These are phyloP conservation scores for Aspergillus ochraceus DNA, from an alignment of 2,329 filamentous ascomycete species.

Conservation along the genomic window DNA sequence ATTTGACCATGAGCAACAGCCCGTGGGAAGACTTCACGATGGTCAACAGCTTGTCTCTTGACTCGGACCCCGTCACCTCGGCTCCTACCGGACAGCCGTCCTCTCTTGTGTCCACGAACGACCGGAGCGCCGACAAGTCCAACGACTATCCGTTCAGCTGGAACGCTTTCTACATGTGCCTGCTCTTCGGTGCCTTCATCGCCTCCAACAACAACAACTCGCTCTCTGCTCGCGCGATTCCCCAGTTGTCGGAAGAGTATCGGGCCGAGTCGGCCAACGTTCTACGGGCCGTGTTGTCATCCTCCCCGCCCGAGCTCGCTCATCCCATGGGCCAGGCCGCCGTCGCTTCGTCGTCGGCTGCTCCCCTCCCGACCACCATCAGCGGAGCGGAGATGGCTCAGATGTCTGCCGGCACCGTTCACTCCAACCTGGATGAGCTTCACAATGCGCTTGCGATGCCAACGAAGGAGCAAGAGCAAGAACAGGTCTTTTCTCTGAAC, in stretches of 20 bases:
- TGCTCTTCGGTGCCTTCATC: constrained; percentile 94
- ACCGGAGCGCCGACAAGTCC: constrained; percentile 41
- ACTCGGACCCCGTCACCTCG: constrained; percentile 39
- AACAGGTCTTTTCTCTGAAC: constrained; percentile 84
- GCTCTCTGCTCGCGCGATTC: constrained; percentile 57
- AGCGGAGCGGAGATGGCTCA: constrained; percentile 41
- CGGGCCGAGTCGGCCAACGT: constrained; percentile 50
- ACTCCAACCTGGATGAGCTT: constrained; percentile 60
- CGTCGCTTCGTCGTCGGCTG: constrained; percentile 24
- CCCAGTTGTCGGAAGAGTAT: constrained; percentile 48
- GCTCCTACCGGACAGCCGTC: constrained; percentile 18
- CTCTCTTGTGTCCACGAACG: constrained; percentile 42
- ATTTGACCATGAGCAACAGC: constrained; percentile 72
- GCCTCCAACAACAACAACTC: constrained; percentile 80
- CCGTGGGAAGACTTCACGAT: constrained; percentile 82
- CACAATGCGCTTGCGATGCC: constrained; percentile 70
- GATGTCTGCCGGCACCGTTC: constrained; percentile 32
- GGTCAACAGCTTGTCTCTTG: constrained; percentile 60
- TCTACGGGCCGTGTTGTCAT: constrained; percentile 47
- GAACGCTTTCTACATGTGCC: constrained; percentile 84
- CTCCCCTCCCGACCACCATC: constrained; percentile 33
- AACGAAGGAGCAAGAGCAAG: constrained; percentile 79
- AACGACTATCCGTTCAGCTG: constrained; percentile 68
- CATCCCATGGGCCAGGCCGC: constrained; percentile 50
- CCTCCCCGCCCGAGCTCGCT: constrained; percentile 46